Base-by-base conservation (phyloP, 257 asterid genomes). In the Cordia subcordata region DNA sequence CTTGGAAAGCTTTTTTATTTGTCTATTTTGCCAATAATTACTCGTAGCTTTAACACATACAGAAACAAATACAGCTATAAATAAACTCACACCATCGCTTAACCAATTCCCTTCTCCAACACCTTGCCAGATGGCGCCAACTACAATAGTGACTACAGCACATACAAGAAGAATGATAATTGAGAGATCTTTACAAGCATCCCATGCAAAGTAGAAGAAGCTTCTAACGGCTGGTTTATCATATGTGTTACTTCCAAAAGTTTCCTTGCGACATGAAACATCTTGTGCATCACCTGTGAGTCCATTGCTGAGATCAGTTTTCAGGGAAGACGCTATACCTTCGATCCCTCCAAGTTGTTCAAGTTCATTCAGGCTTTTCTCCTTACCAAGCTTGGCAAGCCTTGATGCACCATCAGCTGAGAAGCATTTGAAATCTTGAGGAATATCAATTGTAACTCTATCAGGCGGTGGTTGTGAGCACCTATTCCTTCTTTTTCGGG, bases 81-180 rank as follows among this genome's bases (percentile, higher is more conserved):
- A 19, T 49, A 51, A 58, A 39, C 60, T 66, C 0, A 58, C 59
- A 32, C 65, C 65, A 21, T 58, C 65, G 14, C 58, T n/a, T n/a
- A n/a, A 58, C 72, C 72, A 66, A 0, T 60, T 60, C 8, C 58
- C 60, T 38, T 37, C 47, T 10, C 14, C 10, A 1, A 16, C 42
- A 5, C 60, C 66, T 40, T 61, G 20, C 42, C 61, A 50, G 12
- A 68, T 68, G n/a, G n/a, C n/a, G 46, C 68, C 74, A 38, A 68
- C 44, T 52, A 60, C 68, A 38, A 68, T 66, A 0, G 74, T 61
- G 11, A 68, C 68, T 32, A 58, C 68, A 37, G 74, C 74, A 18
- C 68, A 68, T 1, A 61, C 68, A 1, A 68, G 63, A 17, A 68
- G 64, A 62, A 61, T 61, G 60, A 68, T 63, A 21, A 47, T 68